Conservation (phyloP, 140 eudicot species). For the Senecio squalidus region DNA sequence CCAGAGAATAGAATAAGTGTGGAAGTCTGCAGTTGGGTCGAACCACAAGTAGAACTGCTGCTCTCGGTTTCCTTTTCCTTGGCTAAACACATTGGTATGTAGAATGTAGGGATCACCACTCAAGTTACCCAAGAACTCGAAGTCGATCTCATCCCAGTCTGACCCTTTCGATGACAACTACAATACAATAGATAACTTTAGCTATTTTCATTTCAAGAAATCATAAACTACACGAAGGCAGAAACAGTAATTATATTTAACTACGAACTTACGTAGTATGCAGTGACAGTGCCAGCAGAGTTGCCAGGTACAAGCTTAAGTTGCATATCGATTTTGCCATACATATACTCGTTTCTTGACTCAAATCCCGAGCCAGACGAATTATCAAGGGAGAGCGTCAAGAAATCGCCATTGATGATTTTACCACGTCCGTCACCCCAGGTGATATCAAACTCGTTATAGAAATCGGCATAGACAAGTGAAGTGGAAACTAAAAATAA, state of each 20-base stretch:
- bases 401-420: conserved; percentile 24
- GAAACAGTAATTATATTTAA: not conserved
- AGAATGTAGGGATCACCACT: conserved; percentile 47
- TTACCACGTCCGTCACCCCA: conserved; percentile 47
- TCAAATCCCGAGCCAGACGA: conserved; percentile 44
- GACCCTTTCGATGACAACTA: conserved; percentile 45
- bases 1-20: conserved; percentile 38
- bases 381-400: conserved; percentile 39
- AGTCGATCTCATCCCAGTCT: conserved; percentile 42
- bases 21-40: conserved; percentile 49
- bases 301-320: conserved; percentile 41
- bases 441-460: conserved; percentile 34
- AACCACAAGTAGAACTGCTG: conserved; percentile 52
- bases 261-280: conserved; percentile 31
- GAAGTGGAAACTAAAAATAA: conserved; percentile 15
- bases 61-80: conserved; percentile 52
- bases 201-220: not conserved
- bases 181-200: not conserved
- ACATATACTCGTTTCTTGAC: conserved; percentile 31
- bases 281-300: conserved; percentile 51
- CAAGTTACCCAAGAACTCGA: conserved; percentile 52
- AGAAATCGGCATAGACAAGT: conserved; percentile 26
- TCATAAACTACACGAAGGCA: not conserved
- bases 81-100: conserved; percentile 49
- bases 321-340: conserved; percentile 41